A percentile compares a stretch with the other conserved stretches of the same genome.
phyloP scores from a whole-genome alignment of 1,284 basidiomycete species.

The Trametes polyzona region DNA sequence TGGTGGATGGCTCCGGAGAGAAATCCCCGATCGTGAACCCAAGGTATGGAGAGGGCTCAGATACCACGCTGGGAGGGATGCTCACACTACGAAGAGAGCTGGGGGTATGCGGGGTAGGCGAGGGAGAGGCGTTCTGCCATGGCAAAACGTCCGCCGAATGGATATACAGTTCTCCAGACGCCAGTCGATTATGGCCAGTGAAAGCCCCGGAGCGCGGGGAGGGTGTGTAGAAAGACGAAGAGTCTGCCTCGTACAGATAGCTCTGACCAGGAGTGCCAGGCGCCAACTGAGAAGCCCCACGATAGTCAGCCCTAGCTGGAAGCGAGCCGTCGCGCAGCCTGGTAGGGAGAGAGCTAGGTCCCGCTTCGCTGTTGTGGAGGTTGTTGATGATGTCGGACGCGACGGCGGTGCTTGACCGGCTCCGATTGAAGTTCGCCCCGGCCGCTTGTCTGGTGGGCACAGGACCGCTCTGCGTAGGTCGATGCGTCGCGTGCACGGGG shows the following conservation, averaged over 20 bases:
- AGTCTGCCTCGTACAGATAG: slow-evolving; percentile 2
- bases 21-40: slow-evolving; percentile 3
- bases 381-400: slow-evolving; percentile 4
- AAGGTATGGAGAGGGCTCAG: slow-evolving; percentile 10
- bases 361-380: background rate
- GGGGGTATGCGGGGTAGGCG: slow-evolving; percentile 5
- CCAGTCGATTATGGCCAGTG: background rate
- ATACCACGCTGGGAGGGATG: slow-evolving; percentile 9
- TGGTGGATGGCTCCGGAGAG: slow-evolving; percentile 9
- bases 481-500: slow-evolving; percentile 4
- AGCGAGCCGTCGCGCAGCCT: background rate
- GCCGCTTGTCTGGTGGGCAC: slow-evolving; percentile 12
- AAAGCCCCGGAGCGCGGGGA: slow-evolving; percentile 9
- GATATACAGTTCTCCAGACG: background rate
- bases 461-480: slow-evolving; percentile 7
- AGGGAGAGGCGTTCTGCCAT: slow-evolving; percentile 3
- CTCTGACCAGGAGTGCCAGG: slow-evolving; percentile 9
- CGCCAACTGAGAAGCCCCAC: slow-evolving; percentile 1
- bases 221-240: background rate
- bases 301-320: slow-evolving; percentile 2
- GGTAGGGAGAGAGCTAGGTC: slow-evolving; percentile 6
- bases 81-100: slow-evolving; percentile 9
- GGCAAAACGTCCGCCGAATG: slow-evolving; percentile 3
- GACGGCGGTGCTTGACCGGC: slow-evolving; percentile 8
- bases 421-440: slow-evolving; percentile 9